Conservation (phyloP, 306 rosid species). For the Urtica urens region DNA sequence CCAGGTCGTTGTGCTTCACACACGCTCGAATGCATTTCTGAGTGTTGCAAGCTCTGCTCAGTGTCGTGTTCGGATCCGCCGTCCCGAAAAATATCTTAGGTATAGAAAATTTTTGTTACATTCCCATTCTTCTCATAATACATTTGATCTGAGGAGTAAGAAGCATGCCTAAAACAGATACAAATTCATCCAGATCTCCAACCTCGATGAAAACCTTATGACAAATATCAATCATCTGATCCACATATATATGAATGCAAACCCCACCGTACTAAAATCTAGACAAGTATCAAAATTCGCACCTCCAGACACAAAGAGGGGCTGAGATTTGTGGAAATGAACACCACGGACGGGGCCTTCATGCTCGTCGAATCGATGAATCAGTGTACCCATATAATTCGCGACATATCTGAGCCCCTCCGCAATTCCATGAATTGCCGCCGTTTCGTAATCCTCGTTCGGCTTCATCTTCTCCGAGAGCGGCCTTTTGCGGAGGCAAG, state of each 20-base stretch:
- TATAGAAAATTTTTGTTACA: too few relatives aligned
- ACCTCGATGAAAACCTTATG: background rate
- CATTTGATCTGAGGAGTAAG: too few relatives aligned
- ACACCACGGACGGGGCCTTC: conserved; percentile 98
- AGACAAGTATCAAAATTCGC: background rate
- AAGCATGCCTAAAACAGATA: too few relatives aligned
- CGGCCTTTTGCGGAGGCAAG: conserved; percentile 56
- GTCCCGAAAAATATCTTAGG: conserved; percentile 83
- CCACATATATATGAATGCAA: background rate
- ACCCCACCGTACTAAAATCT: too few relatives aligned
- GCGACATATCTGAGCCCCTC: conserved; percentile 74
- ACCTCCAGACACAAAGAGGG: conserved; percentile 96
- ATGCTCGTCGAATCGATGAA: conserved; percentile 91
- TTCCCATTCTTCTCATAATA: too few relatives aligned
- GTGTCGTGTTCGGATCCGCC: conserved; percentile 65
- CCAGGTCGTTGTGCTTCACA: conserved; percentile 93
- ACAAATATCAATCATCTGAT: background rate
- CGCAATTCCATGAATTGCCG: conserved; percentile 53
- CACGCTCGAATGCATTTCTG: conserved; percentile 97
- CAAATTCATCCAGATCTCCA: background rate
- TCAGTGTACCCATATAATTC: conserved; percentile 96
- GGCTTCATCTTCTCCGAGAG: conserved; percentile 97
- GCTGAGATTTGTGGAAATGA: conserved; percentile 95
- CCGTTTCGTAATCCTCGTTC: conserved; percentile 56
- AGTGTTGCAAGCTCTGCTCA: conserved; percentile 78